Evolutionary conservation across 2,329 filamentous ascomycete genomes (phyloP).

Genomic region (Neopestalotiopsis sp.): DNA sequence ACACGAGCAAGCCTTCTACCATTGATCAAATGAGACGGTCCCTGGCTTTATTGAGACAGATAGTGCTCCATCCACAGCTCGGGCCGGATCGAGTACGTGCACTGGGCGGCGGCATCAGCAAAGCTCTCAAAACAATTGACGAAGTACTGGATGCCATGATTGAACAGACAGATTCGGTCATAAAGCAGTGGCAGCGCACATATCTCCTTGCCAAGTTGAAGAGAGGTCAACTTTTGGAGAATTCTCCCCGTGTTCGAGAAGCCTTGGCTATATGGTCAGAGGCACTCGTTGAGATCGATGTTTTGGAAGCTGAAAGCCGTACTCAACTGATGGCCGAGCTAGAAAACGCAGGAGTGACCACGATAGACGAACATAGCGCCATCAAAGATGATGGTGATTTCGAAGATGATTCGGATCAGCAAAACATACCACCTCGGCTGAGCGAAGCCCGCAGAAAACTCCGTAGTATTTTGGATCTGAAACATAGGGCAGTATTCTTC

Average conservation of each 20-base stretch:
- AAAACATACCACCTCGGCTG: conserved; percentile 46
- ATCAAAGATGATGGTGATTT: conserved; percentile 27
- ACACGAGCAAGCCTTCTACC: conserved; percentile 59
- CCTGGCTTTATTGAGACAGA: conserved; percentile 79
- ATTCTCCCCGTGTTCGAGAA: conserved; percentile 68
- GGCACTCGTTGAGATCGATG: conserved; percentile 53
- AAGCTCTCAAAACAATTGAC: conserved; percentile 77
- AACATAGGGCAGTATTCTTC: conserved; percentile 86
- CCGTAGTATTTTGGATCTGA: conserved; percentile 75
- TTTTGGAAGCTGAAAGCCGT: conserved; percentile 68
- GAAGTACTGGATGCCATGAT: conserved; percentile 93
- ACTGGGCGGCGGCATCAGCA: conserved; percentile 61
- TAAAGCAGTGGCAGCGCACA: conserved; percentile 72
- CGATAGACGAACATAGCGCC: conserved; percentile 16
- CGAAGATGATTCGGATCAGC: conserved; percentile 39
- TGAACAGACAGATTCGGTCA: conserved; percentile 74
- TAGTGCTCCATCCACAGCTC: conserved; percentile 84
- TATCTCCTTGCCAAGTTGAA: conserved; percentile 68
- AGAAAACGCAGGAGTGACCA: conserved; percentile 37
- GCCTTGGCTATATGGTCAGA: conserved; percentile 74
- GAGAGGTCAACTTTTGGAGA: conserved; percentile 80
- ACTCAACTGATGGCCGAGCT: conserved; percentile 61
- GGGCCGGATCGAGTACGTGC: conserved; percentile 69
- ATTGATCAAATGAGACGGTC: conserved; percentile 79
- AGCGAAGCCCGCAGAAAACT: conserved; percentile 68